Conservation (phyloP, 306 rosid species). For the Cicer bijugum region DNA sequence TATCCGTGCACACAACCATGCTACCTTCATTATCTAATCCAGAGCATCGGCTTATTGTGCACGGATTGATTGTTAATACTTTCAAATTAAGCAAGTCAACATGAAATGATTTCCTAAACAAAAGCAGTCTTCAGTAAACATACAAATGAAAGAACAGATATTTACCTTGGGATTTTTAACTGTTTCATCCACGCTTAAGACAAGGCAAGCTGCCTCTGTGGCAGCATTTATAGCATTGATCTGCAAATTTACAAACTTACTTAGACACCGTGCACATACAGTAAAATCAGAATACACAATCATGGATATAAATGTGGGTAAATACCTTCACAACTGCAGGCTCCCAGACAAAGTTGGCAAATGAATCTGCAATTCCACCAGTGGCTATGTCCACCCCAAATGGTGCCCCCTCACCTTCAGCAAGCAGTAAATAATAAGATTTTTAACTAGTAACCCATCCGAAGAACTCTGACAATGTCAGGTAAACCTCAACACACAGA, state of each 20-base stretch:
- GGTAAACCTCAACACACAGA: background rate
- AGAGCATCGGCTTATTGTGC: constrained; percentile 99
- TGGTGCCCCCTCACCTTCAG: constrained; percentile 85
- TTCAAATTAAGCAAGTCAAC: background rate
- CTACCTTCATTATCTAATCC: constrained; percentile 71
- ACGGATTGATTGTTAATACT: constrained; percentile 45
- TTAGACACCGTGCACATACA: constrained; percentile 29
- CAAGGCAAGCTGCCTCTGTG: constrained; percentile 95
- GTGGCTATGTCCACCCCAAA: constrained; percentile 92
- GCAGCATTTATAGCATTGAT: constrained; percentile 98
- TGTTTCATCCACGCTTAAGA: constrained; percentile 94
- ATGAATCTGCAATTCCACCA: constrained; percentile 94
- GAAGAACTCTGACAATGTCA: constrained; percentile 8
- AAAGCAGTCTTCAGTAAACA: background rate
- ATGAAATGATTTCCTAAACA: background rate
- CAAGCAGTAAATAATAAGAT: constrained; percentile 4
- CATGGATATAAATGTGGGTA: background rate
- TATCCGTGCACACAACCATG: constrained; percentile 92
- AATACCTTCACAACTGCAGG: constrained; percentile 95
- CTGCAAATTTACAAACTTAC: constrained; percentile 53
- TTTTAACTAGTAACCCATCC: background rate
- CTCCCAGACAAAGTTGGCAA: constrained; percentile 98
- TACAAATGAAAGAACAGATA: background rate
- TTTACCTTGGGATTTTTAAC: constrained; percentile 93
- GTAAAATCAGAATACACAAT: constrained; percentile 15